phyloP scores from a whole-genome alignment of 228 moss, liverwort and hornwort species.

The Sphagnum fallax region DNA sequence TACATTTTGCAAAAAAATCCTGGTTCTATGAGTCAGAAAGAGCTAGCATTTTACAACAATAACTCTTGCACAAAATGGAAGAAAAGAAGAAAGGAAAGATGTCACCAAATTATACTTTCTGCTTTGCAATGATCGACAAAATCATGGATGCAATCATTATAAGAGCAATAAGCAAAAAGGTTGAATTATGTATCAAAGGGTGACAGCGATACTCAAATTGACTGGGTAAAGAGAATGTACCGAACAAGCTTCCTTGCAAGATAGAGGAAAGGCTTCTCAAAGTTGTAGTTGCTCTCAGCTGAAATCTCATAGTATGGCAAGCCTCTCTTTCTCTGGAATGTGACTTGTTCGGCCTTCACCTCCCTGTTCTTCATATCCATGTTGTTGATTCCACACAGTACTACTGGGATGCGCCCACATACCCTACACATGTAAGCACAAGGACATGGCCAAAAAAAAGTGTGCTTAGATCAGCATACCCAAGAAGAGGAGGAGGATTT shows the following conservation, averaged over 20 bases:
- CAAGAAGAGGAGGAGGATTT: no score
- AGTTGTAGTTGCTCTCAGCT: constrained; percentile 88
- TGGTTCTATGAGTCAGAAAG: no score
- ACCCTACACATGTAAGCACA: constrained; percentile 26
- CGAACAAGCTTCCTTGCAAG: constrained; percentile 82
- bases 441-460: no score
- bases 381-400: constrained; percentile 78
- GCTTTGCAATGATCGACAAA: no score
- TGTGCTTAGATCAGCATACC: no score
- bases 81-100: background rate
- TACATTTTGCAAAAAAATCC: background rate
- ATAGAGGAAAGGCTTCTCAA: constrained; percentile 87
- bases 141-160: no score
- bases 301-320: constrained; percentile 89
- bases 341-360: constrained; percentile 92
- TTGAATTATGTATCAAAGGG: background rate
- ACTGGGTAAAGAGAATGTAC: constrained; percentile 17
- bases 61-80: no score
- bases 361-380: constrained; percentile 92
- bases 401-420: constrained; percentile 83
- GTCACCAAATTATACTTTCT: no score
- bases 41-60: no score
- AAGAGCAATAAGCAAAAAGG: background rate
- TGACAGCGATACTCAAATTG: background rate
- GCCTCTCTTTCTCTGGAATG: constrained; percentile 89